Evolutionary conservation across 805 yeast species (phyloP), one percentile per base, ranked within the genome.

Genomic region (Cyberlindnera veronae): DNA sequence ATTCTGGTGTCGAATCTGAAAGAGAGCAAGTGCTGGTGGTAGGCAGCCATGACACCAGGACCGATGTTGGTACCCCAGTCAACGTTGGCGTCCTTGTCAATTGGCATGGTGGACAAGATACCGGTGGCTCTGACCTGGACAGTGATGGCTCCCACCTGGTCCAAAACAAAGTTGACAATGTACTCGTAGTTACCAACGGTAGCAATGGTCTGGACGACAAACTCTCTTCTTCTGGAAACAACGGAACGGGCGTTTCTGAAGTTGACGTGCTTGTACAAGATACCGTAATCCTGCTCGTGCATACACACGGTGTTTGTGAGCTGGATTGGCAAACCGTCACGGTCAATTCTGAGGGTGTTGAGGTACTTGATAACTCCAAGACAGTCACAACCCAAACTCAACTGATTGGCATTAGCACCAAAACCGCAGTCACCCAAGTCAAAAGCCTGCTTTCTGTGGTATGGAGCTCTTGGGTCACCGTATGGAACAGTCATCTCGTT

Each of bases 401-500:
- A 71, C 36, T 75, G 72, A 67, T 84, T 82, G 49, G 84, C 89
- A 46, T 71, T 74, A 49, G 69, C 75, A 63, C 93, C 93, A 48
- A 84, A 84, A 16, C 95, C 93, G 68, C 84, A 77, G 63, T 85
- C 93, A 61, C 93, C 93, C 57, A 84, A 71, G 63, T 84, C 93
- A 52, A 84, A 84, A 24, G 93, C 93, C 68, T 83, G 90, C 68
- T 85, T 84, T 73, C 91, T 76, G 66, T 83, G 89, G 68, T 72
- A 81, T 48, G 93, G 93, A 33, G 80, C 79, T 64, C 91, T 74
- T 56, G 90, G 88, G 61, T 84, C 91, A 61, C 87, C 90, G 58
- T 85, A 84, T 24, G 93, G 93, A 48, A 85, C 95, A 29, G 91
- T 84, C 95, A 85, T 84, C 65, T 84, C 95, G 40, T 84, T 77